A percentile compares a stretch with the other conserved stretches of the same genome.
Conservation (phyloP, 768 basidiomycete genomes). For the Suillus variegatus region DNA sequence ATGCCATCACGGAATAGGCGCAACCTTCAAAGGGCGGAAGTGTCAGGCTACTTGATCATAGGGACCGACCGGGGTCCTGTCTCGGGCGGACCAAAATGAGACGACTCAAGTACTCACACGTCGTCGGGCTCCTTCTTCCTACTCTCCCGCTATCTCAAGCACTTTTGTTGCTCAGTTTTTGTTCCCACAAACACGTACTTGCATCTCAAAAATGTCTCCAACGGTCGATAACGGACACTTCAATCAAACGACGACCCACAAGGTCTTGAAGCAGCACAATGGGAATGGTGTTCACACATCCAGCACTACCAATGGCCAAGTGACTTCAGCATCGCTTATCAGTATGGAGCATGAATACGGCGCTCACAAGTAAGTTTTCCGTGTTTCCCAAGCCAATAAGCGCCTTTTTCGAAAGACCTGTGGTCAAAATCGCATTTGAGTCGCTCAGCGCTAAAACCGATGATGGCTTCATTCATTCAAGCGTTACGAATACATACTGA, state of each 20-base stretch:
- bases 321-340: constrained; percentile 73
- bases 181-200: not conserved
- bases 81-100: constrained; percentile 1
- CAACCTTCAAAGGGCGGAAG: not conserved
- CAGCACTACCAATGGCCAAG: constrained; percentile 19
- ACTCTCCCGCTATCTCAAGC: not conserved
- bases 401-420: constrained; percentile 21
- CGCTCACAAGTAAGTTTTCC: constrained; percentile 80
- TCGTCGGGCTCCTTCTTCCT: not conserved
- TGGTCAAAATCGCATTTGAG: constrained; percentile 19
- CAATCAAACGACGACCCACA: constrained; percentile 11
- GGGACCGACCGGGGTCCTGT: constrained; percentile 4
- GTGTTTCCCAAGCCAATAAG: constrained; percentile 4
- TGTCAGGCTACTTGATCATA: not conserved
- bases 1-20: not conserved
- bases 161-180: not conserved
- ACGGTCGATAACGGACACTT: constrained; percentile 20
- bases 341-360: constrained; percentile 78
- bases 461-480: constrained; percentile 24
- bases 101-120: not conserved
- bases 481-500: constrained; percentile 24
- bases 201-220: constrained; percentile 22
- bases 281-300: constrained; percentile 1
- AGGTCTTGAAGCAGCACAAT: constrained; percentile 16
- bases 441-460: constrained; percentile 15